Percentiles rank a stretch among this genome's conserved stretches.
These are phyloP conservation scores for Porogramme epimiltina DNA, from an alignment of 1,284 basidiomycete species.

Conservation along the genomic window DNA sequence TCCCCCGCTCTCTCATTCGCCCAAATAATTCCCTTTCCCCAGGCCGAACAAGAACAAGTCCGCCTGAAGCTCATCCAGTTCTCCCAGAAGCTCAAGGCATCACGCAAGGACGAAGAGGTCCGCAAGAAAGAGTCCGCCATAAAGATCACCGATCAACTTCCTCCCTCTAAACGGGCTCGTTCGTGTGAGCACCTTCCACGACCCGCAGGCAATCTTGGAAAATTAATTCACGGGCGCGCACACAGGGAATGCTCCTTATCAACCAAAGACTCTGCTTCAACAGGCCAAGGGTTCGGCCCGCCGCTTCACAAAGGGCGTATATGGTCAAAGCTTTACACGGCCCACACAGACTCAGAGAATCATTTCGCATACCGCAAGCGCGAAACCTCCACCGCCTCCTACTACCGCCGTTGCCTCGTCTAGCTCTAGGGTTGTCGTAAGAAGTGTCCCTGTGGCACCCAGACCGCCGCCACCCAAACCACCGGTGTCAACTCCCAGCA, in stretches of 20 bases:
- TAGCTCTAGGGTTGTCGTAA: slow-evolving; percentile 34
- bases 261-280: slow-evolving; percentile 72
- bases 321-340: slow-evolving; percentile 50
- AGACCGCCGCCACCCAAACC: slow-evolving; percentile 9
- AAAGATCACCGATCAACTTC: slow-evolving; percentile 66
- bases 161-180: slow-evolving; percentile 59
- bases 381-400: slow-evolving; percentile 33
- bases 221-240: slow-evolving; percentile 1
- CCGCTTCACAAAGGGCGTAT: slow-evolving; percentile 64
- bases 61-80: slow-evolving; percentile 54
- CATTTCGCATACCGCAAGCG: slow-evolving; percentile 37
- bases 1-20: neutral
- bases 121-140: slow-evolving; percentile 73
- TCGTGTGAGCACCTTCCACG: slow-evolving; percentile 41
- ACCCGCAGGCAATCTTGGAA: slow-evolving; percentile 1
- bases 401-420: neutral
- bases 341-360: slow-evolving; percentile 46
- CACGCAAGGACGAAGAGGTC: slow-evolving; percentile 67
- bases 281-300: slow-evolving; percentile 72
- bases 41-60: slow-evolving; percentile 5
- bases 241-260: slow-evolving; percentile 48
- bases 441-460: slow-evolving; percentile 27
- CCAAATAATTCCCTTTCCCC: neutral
- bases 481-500: neutral
- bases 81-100: slow-evolving; percentile 57